Evolutionary conservation across 495 filamentous ascomycete species (phyloP).

Genomic region (Lepidopterella palustris): DNA sequence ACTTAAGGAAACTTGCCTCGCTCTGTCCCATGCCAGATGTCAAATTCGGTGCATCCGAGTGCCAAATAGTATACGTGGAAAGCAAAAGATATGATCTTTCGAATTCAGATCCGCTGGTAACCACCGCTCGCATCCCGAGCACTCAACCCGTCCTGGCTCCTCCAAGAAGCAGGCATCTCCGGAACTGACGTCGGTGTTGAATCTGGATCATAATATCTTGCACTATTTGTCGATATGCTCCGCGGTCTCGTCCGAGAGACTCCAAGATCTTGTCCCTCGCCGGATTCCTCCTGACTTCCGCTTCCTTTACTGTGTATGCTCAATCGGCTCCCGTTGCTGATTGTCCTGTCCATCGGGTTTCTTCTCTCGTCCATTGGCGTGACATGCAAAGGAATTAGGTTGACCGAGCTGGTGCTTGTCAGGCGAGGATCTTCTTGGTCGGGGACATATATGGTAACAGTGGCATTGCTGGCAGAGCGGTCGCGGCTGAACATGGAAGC

Average conservation of each 20-base stretch:
- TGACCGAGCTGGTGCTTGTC: background rate
- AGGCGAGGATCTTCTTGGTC: background rate
- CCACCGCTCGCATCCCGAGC: background rate
- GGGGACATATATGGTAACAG: background rate
- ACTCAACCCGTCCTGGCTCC: background rate
- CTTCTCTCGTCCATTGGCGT: background rate
- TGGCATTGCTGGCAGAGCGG: background rate
- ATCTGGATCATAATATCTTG: background rate
- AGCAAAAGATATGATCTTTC: background rate
- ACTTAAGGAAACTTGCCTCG: no score
- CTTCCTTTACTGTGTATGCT: background rate
- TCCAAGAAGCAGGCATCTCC: background rate
- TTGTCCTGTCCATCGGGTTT: background rate
- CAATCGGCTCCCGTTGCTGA: background rate
- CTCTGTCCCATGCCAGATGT: background rate
- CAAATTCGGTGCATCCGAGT: background rate
- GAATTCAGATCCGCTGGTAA: background rate
- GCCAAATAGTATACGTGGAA: background rate
- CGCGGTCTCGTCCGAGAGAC: background rate
- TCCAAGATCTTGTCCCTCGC: background rate
- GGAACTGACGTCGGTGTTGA: background rate
- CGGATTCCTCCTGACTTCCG: background rate
- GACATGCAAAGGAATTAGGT: background rate
- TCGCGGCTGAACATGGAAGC: conserved; percentile 3
- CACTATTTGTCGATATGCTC: background rate